phyloP scores from a whole-genome alignment of 2,329 filamentous ascomycete species.

The Beauveria scarabaeidicola region DNA sequence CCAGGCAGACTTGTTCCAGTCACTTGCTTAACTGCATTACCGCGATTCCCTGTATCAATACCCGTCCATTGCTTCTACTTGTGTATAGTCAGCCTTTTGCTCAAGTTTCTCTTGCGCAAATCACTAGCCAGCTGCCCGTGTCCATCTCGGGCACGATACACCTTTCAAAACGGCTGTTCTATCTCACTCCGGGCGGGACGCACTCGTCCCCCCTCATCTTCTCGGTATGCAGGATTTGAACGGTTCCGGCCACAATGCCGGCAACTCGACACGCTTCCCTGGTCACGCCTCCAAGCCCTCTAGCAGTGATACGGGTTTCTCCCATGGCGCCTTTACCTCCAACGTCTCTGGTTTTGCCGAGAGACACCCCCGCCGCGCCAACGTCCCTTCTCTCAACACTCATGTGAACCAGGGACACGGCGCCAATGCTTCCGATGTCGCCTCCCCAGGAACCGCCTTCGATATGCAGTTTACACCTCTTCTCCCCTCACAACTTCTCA shows the following conservation, averaged over 20 bases:
- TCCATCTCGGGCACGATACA: conserved; percentile 47
- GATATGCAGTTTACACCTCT: conserved; percentile 99
- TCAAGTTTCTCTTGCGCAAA: conserved; percentile 2
- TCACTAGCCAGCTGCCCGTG: conserved; percentile 26
- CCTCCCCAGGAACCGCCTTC: conserved; percentile 78
- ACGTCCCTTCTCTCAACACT: conserved; percentile 91
- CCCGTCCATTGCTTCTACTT: neutral
- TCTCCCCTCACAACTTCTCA: conserved; percentile 84
- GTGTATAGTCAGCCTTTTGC: neutral
- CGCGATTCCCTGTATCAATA: neutral
- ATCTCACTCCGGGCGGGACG: conserved; percentile 72
- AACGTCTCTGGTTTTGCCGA: conserved; percentile 81
- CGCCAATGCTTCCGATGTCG: conserved; percentile 62
- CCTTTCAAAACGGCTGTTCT: conserved; percentile 73
- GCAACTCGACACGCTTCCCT: conserved; percentile 50
- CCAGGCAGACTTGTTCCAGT: neutral
- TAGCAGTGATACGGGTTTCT: conserved; percentile 80
- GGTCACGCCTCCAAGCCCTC: conserved; percentile 73
- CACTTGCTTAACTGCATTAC: neutral
- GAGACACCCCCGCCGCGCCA: conserved; percentile 72
- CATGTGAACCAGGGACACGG: conserved; percentile 45
- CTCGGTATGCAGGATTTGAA: conserved; percentile 86
- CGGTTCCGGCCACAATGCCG: conserved; percentile 38
- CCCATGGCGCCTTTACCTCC: conserved; percentile 82
- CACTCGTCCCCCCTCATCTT: conserved; percentile 75